Conservation (phyloP, 2,329 filamentous ascomycete species). For the Colletotrichum plurivorum region DNA sequence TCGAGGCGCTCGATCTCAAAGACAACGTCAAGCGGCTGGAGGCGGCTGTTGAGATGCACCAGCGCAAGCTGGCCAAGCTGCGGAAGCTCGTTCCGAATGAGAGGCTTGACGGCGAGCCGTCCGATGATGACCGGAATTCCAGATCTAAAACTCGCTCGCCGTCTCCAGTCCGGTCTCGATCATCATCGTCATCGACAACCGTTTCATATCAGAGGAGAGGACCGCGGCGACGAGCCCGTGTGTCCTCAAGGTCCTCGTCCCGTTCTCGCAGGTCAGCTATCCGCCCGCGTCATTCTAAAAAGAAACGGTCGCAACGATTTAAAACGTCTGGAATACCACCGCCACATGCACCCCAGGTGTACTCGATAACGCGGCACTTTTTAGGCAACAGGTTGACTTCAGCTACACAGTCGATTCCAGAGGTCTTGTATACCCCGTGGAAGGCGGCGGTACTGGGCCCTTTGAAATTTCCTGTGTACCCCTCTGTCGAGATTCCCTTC, state of each 20-base stretch:
- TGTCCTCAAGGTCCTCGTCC: too few species aligned
- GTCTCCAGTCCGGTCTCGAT: neutral
- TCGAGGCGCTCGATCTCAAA: neutral
- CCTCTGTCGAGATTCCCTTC: neutral
- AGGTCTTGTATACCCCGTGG: neutral
- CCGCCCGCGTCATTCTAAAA: too few species aligned
- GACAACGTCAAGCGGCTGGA: neutral
- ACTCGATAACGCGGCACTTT: too few species aligned
- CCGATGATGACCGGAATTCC: neutral
- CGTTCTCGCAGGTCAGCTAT: too few species aligned
- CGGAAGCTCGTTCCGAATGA: too few species aligned
- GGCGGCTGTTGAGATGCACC: neutral
- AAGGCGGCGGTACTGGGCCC: neutral
- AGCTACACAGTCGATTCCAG: neutral
- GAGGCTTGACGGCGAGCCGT: too few species aligned
- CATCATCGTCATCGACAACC: neutral
- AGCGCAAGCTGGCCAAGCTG: neutral
- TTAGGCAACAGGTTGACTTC: too few species aligned
- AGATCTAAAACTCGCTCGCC: neutral
- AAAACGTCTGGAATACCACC: too few species aligned
- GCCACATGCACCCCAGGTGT: too few species aligned
- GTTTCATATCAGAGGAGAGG: neutral
- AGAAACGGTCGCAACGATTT: too few species aligned
- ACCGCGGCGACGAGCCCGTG: too few species aligned
- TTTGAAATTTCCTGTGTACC: neutral